Evolutionary conservation across 2,329 filamentous ascomycete genomes (phyloP).

Genomic region (Pyrenochaeta sp.): DNA sequence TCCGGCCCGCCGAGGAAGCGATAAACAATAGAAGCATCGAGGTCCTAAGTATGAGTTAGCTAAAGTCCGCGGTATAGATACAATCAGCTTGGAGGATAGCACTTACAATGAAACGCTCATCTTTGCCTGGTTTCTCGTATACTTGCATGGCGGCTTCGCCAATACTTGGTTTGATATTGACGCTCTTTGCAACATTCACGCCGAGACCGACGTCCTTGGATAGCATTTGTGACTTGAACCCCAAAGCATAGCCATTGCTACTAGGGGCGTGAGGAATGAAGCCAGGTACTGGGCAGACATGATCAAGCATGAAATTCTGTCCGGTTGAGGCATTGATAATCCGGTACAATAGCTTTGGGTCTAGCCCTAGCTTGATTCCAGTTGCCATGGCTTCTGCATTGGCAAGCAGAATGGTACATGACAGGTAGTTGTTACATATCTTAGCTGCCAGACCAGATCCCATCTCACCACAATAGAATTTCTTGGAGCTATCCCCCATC

Average conservation of each 20-base stretch:
- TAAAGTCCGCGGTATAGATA: too few relatives aligned
- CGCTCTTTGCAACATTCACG: constrained; percentile 56
- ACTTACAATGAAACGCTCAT: constrained; percentile 4
- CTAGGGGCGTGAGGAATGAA: constrained; percentile 52
- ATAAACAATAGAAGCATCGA: constrained; percentile 2
- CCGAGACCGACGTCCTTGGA: constrained; percentile 63
- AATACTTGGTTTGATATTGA: constrained; percentile 28
- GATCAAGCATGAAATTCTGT: constrained; percentile 3
- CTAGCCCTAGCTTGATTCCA: constrained; percentile 1
- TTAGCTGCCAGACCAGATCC: constrained; percentile 1
- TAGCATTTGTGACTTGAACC: constrained; percentile 64
- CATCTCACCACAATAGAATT: constrained; percentile 1
- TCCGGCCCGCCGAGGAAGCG: constrained; percentile 1
- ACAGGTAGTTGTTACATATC: constrained; percentile 5
- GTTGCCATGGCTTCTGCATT: constrained; percentile 3
- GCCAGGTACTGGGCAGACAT: constrained; percentile 52
- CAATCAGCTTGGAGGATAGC: background rate
- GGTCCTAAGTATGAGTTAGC: background rate
- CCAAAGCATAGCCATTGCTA: constrained; percentile 55
- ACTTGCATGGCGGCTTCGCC: constrained; percentile 4
- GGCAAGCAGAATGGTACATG: constrained; percentile 1
- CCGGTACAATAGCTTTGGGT: background rate
- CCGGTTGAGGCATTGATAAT: background rate
- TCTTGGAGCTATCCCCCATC: constrained; percentile 1
- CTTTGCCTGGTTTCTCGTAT: background rate